phyloP scores from a whole-genome alignment of 257 asterid genomes.

The Scutellaria minor region DNA sequence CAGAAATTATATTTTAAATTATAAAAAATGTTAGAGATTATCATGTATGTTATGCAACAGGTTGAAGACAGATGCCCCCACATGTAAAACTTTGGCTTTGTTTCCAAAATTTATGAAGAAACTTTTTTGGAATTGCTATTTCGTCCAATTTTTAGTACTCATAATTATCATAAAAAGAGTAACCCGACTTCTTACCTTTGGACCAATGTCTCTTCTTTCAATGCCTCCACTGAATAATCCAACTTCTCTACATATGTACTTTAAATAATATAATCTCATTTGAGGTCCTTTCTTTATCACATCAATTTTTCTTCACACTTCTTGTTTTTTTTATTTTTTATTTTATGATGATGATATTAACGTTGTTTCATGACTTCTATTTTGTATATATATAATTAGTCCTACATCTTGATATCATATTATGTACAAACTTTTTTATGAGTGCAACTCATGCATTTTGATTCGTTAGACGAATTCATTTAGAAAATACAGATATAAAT shows the following conservation, averaged over 20 bases:
- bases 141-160: constrained; percentile 17
- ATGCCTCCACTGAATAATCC: constrained; percentile 14
- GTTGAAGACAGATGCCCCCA: background rate
- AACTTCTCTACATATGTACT: background rate
- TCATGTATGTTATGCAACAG: too few species aligned
- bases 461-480: too few species aligned
- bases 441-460: too few species aligned
- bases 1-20: too few species aligned
- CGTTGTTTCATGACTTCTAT: too few species aligned
- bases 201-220: constrained; percentile 32
- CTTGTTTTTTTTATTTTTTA: too few species aligned
- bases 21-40: too few species aligned
- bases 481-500: too few species aligned
- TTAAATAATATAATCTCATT: background rate
- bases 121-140: constrained; percentile 25
- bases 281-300: background rate
- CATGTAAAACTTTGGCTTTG: background rate
- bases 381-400: too few species aligned
- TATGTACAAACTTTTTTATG: too few species aligned
- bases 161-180: constrained; percentile 25
- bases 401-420: too few species aligned
- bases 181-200: constrained; percentile 6
- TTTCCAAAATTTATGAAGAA: background rate
- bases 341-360: too few species aligned
- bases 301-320: background rate